Base-by-base conservation (phyloP, 1,139 yeast species). In the Debaryomyces fabryi region DNA sequence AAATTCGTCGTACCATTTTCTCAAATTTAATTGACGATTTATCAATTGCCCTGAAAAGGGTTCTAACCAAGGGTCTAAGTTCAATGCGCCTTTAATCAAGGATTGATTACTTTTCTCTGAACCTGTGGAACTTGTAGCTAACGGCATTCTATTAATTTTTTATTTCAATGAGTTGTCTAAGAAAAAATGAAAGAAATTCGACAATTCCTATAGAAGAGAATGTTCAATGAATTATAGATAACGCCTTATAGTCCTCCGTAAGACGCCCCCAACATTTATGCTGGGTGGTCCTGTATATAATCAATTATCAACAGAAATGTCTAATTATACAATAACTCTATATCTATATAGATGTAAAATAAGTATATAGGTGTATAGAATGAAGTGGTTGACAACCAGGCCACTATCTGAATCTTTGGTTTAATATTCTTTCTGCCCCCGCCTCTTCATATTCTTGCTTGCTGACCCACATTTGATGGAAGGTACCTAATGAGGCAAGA, bases 381-480 rank as follows among this genome's bases (percentile, higher is more conserved):
- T 21, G 34, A 18, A 13, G 16, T 29, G 7, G 13, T 20, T 9
- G 45, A 7, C 9, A 23, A 27, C 16, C 1, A 20, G n/a, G 35
- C 24, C 37, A 34, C 46, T 48, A 51, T 68, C 93, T 83, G 65
- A 87, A 87, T 69, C 95, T 78, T 62, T 85, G 90, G 52, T 79
- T 78, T 55, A 87, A 75, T 40, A 92, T 78, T 64, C 91, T 83
- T 49, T 88, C 95, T 8, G 86, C 82, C 8, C 99, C 99, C 24
- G 86, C 93, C 64, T 93, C 99, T 53, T 90, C 90, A 60, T 88
- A 90, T 68, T 93, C 99, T 58, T 83, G 83, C 64, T 85, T 87
- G 40, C 95, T 88, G 3, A 93, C 96, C 98, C 99, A 93, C 72
- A 88, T 74, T 68, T 93, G 99, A 66, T 93, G 99, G 76, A 93